Conservation (phyloP, 495 filamentous ascomycete species). For the Hypoxylon cercidicola region DNA sequence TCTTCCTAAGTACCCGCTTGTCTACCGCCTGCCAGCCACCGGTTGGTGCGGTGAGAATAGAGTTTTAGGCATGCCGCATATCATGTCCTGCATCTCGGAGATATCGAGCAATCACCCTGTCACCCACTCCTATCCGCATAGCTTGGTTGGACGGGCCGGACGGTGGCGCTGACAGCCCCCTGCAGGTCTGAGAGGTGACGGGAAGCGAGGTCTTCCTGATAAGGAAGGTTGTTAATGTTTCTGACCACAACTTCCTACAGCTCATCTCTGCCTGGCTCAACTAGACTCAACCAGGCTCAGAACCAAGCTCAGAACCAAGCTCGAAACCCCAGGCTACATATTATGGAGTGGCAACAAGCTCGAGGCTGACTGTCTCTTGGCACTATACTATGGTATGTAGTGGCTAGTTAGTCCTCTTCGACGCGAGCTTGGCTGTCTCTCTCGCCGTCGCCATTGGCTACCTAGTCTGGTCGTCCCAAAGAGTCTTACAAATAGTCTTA, state of each 20-base stretch:
- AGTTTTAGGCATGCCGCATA: slow-evolving; percentile 7
- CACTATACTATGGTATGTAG: background rate
- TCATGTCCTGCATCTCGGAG: slow-evolving; percentile 27
- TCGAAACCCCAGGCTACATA: background rate
- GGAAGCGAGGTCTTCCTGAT: slow-evolving; percentile 19
- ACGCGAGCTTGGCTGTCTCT: background rate
- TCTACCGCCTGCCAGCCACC: background rate
- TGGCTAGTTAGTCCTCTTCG: background rate
- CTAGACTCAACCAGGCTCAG: slow-evolving; percentile 8
- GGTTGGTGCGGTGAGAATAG: slow-evolving; percentile 19
- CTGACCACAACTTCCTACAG: background rate
- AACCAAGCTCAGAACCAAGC: no score
- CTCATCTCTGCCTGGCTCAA: background rate
- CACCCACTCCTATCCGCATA: slow-evolving; percentile 10
- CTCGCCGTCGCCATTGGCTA: slow-evolving; percentile 13
- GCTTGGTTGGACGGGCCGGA: slow-evolving; percentile 30
- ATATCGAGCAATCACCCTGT: slow-evolving; percentile 21
- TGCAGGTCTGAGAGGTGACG: slow-evolving; percentile 9
- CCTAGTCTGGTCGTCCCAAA: no score
- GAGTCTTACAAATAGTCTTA: background rate
- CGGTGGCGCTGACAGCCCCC: slow-evolving; percentile 11
- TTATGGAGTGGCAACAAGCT: background rate
- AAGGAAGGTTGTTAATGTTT: slow-evolving; percentile 30
- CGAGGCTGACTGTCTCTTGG: slow-evolving; percentile 26
- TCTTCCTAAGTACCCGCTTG: background rate